A percentile compares a stretch with the other conserved stretches of the same genome.
Conservation (phyloP, 1,284 basidiomycete species). For the Phylloporus sp. region DNA sequence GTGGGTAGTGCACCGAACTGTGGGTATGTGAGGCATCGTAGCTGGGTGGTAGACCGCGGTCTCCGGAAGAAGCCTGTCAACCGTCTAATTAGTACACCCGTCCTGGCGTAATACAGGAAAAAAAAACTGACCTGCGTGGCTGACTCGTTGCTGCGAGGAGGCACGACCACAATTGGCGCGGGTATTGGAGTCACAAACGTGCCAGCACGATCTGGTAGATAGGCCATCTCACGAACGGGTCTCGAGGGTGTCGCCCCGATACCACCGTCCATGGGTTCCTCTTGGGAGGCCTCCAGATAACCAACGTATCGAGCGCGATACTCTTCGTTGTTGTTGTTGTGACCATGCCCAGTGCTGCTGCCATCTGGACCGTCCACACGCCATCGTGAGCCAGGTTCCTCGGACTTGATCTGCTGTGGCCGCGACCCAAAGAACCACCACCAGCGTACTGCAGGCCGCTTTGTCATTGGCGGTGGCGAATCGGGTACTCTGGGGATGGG, state of each 20-base stretch:
- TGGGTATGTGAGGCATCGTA: slow-evolving; percentile 29
- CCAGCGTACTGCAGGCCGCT: slow-evolving; percentile 31
- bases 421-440: slow-evolving; percentile 37
- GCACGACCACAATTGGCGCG: neutral
- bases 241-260: slow-evolving; percentile 23
- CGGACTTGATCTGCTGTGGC: slow-evolving; percentile 34
- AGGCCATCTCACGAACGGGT: slow-evolving; percentile 8
- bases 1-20: slow-evolving; percentile 1
- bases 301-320: neutral
- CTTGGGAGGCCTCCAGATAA: slow-evolving; percentile 18
- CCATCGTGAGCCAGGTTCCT: slow-evolving; percentile 32
- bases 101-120: slow-evolving; percentile 3
- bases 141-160: slow-evolving; percentile 1
- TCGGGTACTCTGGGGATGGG: neutral
- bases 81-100: slow-evolving; percentile 2
- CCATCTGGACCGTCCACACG: slow-evolving; percentile 34
- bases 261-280: slow-evolving; percentile 18
- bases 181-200: slow-evolving; percentile 9
- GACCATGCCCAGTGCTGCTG: slow-evolving; percentile 32
- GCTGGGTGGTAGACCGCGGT: slow-evolving; percentile 30
- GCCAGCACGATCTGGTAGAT: slow-evolving; percentile 11
- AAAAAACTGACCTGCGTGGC: slow-evolving; percentile 29
- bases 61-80: slow-evolving; percentile 19
- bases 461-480: slow-evolving; percentile 15
- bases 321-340: slow-evolving; percentile 17